Conservation (phyloP, 306 rosid species). For the Trifolium dubium region DNA sequence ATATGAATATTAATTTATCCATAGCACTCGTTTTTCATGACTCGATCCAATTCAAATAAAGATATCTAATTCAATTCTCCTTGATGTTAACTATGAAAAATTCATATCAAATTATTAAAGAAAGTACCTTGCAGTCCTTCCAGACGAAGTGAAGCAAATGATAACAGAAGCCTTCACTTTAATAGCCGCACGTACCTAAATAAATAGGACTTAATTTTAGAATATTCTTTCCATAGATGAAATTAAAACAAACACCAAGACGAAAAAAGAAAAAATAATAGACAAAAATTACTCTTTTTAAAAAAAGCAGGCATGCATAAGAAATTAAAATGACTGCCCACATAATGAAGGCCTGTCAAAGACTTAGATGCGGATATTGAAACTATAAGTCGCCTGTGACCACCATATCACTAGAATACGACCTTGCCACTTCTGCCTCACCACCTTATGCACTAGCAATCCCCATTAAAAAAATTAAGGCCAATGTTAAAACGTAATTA, state of each 20-base stretch:
- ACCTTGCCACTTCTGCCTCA: conserved; percentile 9
- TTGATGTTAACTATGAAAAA: conserved; percentile 25
- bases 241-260: conserved; percentile 28
- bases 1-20: conserved; percentile 13
- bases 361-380: conserved; percentile 10
- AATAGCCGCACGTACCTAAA: conserved; percentile 95
- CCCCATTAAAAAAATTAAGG: conserved; percentile 13
- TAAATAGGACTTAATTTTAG: conserved; percentile 34
- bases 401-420: conserved; percentile 12
- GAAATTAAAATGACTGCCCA: conserved; percentile 16
- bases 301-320: conserved; percentile 3
- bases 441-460: conserved; percentile 31
- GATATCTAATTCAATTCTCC: conserved; percentile 11
- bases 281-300: background rate
- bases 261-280: conserved; percentile 24
- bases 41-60: conserved; percentile 5
- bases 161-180: conserved; percentile 98
- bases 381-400: conserved; percentile 1
- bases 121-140: conserved; percentile 94
- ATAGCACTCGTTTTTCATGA: conserved; percentile 29
- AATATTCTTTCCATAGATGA: conserved; percentile 31
- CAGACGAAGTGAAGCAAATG: conserved; percentile 97
- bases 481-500: conserved; percentile 40
- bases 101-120: conserved; percentile 5
- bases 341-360: background rate